Conservation (phyloP, 2,329 filamentous ascomycete genomes). For the Hypomyces perniciosus region DNA sequence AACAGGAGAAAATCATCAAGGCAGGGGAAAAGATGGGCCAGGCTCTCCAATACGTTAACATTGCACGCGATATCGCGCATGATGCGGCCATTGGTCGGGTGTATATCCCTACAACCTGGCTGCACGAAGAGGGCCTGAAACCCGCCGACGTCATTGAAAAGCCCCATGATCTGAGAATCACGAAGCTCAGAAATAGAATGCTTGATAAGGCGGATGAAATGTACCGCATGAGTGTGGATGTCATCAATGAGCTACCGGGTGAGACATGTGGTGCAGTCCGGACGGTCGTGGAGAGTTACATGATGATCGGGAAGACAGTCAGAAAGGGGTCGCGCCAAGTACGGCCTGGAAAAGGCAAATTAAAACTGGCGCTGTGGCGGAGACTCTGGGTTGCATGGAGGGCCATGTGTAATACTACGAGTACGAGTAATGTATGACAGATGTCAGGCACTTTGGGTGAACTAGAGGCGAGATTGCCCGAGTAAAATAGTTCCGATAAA, state of each 20-base stretch:
- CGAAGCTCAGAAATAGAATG: constrained; percentile 45
- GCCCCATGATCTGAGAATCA: constrained; percentile 25
- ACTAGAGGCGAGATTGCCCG: no score
- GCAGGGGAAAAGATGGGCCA: constrained; percentile 63
- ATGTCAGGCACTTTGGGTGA: no score
- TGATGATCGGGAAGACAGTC: constrained; percentile 66
- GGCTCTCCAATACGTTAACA: constrained; percentile 72
- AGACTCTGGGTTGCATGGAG: constrained; percentile 54
- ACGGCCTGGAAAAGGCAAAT: constrained; percentile 34
- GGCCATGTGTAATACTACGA: constrained; percentile 37
- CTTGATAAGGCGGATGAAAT: constrained; percentile 55
- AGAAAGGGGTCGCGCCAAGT: constrained; percentile 28
- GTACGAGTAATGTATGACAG: background rate
- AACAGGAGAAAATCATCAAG: constrained; percentile 33
- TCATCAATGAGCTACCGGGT: constrained; percentile 55
- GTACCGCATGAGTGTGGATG: constrained; percentile 47
- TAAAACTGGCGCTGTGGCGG: constrained; percentile 38
- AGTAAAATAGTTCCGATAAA: no score
- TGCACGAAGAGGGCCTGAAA: constrained; percentile 50
- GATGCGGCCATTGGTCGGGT: constrained; percentile 61
- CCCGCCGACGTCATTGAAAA: constrained; percentile 46
- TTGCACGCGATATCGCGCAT: constrained; percentile 64
- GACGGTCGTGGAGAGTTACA: constrained; percentile 68
- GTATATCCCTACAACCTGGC: constrained; percentile 62
- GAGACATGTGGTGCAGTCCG: constrained; percentile 58